A percentile compares a stretch with the other conserved stretches of the same genome.
Evolutionary conservation across 164 flowering plant genomes (phyloP).

Genomic region (Kalanchoe fedtschenkoi): DNA sequence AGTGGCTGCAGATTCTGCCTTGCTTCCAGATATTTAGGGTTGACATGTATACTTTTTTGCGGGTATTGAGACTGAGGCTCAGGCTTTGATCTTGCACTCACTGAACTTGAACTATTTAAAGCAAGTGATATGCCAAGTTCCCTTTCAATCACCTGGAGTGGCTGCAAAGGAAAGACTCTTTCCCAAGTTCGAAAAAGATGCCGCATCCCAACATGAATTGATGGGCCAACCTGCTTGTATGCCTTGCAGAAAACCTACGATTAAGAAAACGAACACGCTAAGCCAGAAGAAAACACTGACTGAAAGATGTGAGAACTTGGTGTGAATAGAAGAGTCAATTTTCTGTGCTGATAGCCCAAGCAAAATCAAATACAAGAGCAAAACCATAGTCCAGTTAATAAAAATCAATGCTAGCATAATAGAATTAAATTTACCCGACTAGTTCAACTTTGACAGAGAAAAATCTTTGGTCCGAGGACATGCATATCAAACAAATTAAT

Average conservation of each 20-base stretch:
- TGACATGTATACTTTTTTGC: conserved; percentile 91
- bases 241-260: conserved; percentile 87
- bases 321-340: background rate
- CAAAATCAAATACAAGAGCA: background rate
- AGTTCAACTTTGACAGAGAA: background rate
- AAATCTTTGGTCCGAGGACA: background rate
- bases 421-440: background rate
- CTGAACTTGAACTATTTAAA: conserved; percentile 53
- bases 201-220: conserved; percentile 66
- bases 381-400: background rate
- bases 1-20: conserved; percentile 89
- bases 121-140: conserved; percentile 63
- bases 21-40: conserved; percentile 87
- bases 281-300: background rate
- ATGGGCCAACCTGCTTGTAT: conserved; percentile 70
- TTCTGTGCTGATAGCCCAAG: background rate
- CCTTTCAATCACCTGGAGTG: conserved; percentile 79
- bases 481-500: background rate
- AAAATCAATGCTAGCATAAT: background rate
- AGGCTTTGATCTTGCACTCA: conserved; percentile 36
- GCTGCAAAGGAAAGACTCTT: conserved; percentile 69
- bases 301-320: background rate
- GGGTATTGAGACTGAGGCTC: conserved; percentile 63
- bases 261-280: background rate
- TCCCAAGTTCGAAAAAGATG: conserved; percentile 99